phyloP scores from a whole-genome alignment of 208 protist genomes.

The Tritrichomonas foetus region DNA sequence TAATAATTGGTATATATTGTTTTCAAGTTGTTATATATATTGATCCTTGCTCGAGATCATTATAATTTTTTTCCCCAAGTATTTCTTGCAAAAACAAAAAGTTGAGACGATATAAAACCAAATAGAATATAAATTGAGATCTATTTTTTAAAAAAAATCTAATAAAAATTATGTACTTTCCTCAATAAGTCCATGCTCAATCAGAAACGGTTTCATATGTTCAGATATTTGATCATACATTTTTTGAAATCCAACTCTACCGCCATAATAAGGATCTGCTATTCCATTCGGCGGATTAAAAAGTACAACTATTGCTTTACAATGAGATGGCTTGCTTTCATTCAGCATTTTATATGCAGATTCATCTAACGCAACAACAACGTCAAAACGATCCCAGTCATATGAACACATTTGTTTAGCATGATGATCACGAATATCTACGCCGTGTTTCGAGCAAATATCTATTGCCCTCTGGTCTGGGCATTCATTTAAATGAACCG shows the following conservation, averaged over 20 bases:
- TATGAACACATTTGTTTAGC: not conserved
- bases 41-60: too few relatives aligned
- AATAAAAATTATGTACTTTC: too few relatives aligned
- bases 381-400: not conserved
- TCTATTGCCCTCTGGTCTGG: not conserved
- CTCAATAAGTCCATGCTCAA: not conserved
- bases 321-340: not conserved
- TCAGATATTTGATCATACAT: conserved; percentile 8
- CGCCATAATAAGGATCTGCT: conserved; percentile 8
- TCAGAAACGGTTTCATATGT: not conserved
- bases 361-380: conserved; percentile 15
- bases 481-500: not conserved
- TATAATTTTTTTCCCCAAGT: too few relatives aligned
- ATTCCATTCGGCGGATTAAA: conserved; percentile 27
- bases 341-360: not conserved
- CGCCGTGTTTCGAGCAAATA: not conserved
- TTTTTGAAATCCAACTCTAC: not conserved
- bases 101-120: too few relatives aligned
- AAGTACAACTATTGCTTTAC: not conserved
- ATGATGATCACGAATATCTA: not conserved
- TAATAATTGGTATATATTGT: too few relatives aligned
- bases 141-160: too few relatives aligned
- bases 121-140: too few relatives aligned
- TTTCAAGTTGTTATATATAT: too few relatives aligned
- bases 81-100: too few relatives aligned